phyloP scores from a whole-genome alignment of 495 filamentous ascomycete species.

The Aspergillus conjunctus region DNA sequence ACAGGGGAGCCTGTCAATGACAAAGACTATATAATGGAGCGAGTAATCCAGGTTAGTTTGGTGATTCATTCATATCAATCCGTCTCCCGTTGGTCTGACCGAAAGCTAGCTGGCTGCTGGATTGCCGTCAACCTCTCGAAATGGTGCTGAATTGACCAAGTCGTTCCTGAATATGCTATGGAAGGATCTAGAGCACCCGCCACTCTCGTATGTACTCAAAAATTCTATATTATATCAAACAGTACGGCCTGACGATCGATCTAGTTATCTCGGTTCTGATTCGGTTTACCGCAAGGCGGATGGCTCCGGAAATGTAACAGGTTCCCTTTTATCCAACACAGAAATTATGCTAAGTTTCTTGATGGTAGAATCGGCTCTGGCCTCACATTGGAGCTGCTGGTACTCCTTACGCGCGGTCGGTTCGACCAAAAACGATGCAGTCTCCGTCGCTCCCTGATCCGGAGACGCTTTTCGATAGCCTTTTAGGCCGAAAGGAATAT shows the following conservation, averaged over 20 bases:
- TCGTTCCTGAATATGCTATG: slow-evolving; percentile 64
- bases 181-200: slow-evolving; percentile 71
- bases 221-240: neutral
- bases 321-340: neutral
- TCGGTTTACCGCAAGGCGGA: slow-evolving; percentile 67
- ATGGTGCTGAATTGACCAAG: slow-evolving; percentile 56
- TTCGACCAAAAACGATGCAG: slow-evolving; percentile 62
- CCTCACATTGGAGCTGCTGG: slow-evolving; percentile 67
- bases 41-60: slow-evolving; percentile 47
- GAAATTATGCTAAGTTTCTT: slow-evolving; percentile 13
- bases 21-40: slow-evolving; percentile 65
- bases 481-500: slow-evolving; percentile 64
- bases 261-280: slow-evolving; percentile 53
- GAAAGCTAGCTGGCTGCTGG: slow-evolving; percentile 38
- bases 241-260: slow-evolving; percentile 27
- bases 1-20: slow-evolving; percentile 85
- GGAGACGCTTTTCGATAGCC: slow-evolving; percentile 72
- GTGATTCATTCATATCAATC: neutral
- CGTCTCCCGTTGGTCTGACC: slow-evolving; percentile 2
- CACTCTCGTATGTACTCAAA: slow-evolving; percentile 48
- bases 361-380: slow-evolving; percentile 54
- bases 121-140: slow-evolving; percentile 56
- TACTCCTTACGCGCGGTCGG: slow-evolving; percentile 72
- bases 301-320: slow-evolving; percentile 64
- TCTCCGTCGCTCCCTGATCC: slow-evolving; percentile 73